Evolutionary conservation across 495 filamentous ascomycete species (phyloP), one percentile per base, ranked within the genome.

Genomic region (Neurospora intermedia): DNA sequence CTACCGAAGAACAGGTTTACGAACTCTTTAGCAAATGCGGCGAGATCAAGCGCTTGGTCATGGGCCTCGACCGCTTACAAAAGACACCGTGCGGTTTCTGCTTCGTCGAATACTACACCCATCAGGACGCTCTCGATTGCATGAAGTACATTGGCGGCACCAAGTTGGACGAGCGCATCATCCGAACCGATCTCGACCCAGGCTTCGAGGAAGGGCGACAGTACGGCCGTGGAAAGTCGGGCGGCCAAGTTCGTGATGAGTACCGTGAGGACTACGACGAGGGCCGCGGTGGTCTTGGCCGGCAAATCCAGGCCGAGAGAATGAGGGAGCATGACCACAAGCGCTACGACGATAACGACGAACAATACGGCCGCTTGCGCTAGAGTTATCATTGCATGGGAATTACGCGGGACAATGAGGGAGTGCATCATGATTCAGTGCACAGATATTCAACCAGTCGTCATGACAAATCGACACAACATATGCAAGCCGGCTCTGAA

Each of bases 41-140:
- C 73, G 95, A 98, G 84, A 95, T 99, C 80, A 98, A 98, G 82
- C 91, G 96, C 43, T 87, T 99, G 35, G 91, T 99, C n/a, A 99
- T 99, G 96, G 96, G 96, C 59, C 88, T 99, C 31, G 96, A 99
- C 79, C 91, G 96, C 20, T 96, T 94, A 85, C 92, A 91, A 83
- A 99, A 99, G 83, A 99, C 96, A 18, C 96, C 96, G 6, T 99
- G 96, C 82, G 96, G 96, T 13, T 99, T 99, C 84, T 99, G 96
- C 84, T 99, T 99, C 78, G 96, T 99, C 77, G 96, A 99, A 82
- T 99, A 99, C 83, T 99, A 98, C 83, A 98, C 90, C 16, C 94
- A 98, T 78, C 91, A 95, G 76, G 96, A 98, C 82, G 96, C 96
- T 7, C 84, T 98, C 42, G 96, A 98, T 78, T 97, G 94, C 80